These are phyloP conservation scores for Cymbopogon citratus DNA, from an alignment of 176 grass and related monocot genomes.

Conservation along the genomic window DNA sequence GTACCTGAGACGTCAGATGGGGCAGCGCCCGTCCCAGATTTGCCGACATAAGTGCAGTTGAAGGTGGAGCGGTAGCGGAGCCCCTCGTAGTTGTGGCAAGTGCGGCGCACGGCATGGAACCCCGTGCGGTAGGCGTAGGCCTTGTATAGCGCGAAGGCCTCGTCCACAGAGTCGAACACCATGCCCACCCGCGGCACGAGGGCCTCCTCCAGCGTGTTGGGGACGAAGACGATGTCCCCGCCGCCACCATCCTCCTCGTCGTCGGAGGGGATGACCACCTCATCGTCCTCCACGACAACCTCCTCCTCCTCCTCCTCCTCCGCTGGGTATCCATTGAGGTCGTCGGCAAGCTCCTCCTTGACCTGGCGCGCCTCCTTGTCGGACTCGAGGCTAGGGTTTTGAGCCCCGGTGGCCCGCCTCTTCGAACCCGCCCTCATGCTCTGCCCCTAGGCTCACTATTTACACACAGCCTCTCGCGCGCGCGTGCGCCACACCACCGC, in stretches of 20 bases:
- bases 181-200: constrained; percentile 47
- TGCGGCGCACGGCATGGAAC: constrained; percentile 60
- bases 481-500: constrained; percentile 4
- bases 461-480: neutral
- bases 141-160: constrained; percentile 82
- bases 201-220: constrained; percentile 47
- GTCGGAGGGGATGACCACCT: constrained; percentile 37
- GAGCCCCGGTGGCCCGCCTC: constrained; percentile 16
- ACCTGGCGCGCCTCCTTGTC: constrained; percentile 22
- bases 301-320: constrained; percentile 29
- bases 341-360: constrained; percentile 45
- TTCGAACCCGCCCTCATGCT: constrained; percentile 31
- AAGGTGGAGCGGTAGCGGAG: constrained; percentile 79
- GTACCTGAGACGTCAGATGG: neutral
- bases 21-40: constrained; percentile 10
- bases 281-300: constrained; percentile 25
- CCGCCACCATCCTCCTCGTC: constrained; percentile 15
- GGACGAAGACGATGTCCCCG: constrained; percentile 22
- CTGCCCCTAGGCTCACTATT: constrained; percentile 5
- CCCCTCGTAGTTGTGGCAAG: constrained; percentile 77
- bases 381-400: constrained; percentile 42
- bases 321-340: constrained; percentile 43
- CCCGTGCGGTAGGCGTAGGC: constrained; percentile 68
- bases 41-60: constrained; percentile 58
- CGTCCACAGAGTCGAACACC: constrained; percentile 66